Percentiles rank a stretch among this genome's conserved stretches.
These are phyloP conservation scores for Pseudognaphalium luteoalbum DNA, from an alignment of 129 eudicot species.

Conservation along the genomic window DNA sequence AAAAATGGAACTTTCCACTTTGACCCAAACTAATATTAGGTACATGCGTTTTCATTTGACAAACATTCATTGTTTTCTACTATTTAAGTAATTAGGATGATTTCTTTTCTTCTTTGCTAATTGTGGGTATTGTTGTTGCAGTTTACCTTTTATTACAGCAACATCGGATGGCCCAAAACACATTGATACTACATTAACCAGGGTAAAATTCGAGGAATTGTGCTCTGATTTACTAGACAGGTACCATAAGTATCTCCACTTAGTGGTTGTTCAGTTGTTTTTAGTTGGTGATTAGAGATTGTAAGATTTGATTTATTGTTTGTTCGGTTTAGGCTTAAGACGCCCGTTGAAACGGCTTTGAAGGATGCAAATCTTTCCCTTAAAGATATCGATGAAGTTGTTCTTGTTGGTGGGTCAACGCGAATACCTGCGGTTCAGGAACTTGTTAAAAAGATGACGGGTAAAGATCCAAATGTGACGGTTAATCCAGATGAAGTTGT, in stretches of 20 bases:
- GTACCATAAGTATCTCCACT: constrained; percentile 25
- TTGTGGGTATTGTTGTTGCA: constrained; percentile 27
- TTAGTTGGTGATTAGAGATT: constrained; percentile 11
- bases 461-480: constrained; percentile 77
- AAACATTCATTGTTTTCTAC: background rate
- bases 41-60: background rate
- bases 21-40: constrained; percentile 85
- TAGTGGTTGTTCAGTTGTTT: background rate
- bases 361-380: constrained; percentile 78
- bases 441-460: constrained; percentile 75
- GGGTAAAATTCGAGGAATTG: constrained; percentile 80
- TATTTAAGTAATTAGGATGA: background rate
- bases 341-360: constrained; percentile 70
- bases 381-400: constrained; percentile 76
- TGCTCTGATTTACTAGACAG: constrained; percentile 88
- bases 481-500: constrained; percentile 96
- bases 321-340: constrained; percentile 55
- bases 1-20: constrained; percentile 78
- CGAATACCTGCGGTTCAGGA: constrained; percentile 92
- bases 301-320: constrained; percentile 4
- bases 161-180: constrained; percentile 93
- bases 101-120: constrained; percentile 1
- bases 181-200: constrained; percentile 73
- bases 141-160: constrained; percentile 87
- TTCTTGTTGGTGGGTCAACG: constrained; percentile 90